Conservation (phyloP, 2,329 filamentous ascomycete genomes). For the Sordariomycetes sp. region DNA sequence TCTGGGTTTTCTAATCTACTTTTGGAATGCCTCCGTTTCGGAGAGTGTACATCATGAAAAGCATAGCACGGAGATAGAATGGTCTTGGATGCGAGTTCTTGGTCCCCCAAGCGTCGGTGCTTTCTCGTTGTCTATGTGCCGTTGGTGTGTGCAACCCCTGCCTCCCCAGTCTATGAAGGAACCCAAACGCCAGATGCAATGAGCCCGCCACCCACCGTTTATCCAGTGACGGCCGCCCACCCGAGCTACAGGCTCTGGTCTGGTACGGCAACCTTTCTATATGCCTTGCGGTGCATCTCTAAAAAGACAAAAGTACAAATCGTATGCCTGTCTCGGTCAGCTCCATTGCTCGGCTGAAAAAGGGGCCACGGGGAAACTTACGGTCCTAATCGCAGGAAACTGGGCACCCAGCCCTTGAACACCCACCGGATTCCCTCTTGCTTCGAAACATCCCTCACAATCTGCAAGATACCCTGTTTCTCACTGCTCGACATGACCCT, state of each 20-base stretch:
- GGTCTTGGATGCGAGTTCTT: conserved; percentile 1
- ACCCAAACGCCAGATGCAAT: conserved; percentile 1
- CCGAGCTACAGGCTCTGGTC: too few relatives aligned
- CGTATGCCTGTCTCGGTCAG: conserved; percentile 51
- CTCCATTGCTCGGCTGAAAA: background rate
- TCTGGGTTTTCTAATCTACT: conserved; percentile 8
- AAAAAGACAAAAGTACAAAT: conserved; percentile 81
- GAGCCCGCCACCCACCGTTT: background rate
- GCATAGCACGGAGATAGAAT: conserved; percentile 17
- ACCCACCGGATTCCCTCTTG: conserved; percentile 71
- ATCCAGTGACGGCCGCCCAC: background rate
- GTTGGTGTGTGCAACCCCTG: background rate
- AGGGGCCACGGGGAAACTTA: conserved; percentile 28
- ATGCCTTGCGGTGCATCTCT: conserved; percentile 77
- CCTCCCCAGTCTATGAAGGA: background rate
- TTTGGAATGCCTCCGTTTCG: background rate
- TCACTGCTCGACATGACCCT: conserved; percentile 65
- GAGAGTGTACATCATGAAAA: conserved; percentile 6
- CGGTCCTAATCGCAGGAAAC: conserved; percentile 56
- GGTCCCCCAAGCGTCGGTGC: background rate
- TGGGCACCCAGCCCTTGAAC: conserved; percentile 87
- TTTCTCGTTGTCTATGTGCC: background rate
- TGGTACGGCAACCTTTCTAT: conserved; percentile 50
- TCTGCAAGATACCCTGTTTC: conserved; percentile 39
- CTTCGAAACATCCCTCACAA: conserved; percentile 59